Evolutionary conservation across 108 stramenopile species (phyloP), one percentile per base, ranked within the genome.

Genomic region (Discostella stelligeroides): DNA sequence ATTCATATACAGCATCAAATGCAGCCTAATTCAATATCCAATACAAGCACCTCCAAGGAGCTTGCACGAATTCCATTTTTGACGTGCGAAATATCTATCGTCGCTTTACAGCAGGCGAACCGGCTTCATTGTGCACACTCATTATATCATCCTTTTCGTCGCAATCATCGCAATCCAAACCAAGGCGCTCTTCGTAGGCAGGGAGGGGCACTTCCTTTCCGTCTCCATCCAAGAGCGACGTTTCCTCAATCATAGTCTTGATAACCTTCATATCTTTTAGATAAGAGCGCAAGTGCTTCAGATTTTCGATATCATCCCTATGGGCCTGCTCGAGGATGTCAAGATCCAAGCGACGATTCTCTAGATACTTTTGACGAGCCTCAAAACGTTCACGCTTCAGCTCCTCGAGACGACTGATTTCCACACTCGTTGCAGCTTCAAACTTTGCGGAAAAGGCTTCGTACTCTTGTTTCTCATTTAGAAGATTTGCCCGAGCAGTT

Each of bases 291-390:
- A 40, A 58, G 25, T 62, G 55, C 50, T 55, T 72, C 47, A 72
- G 50, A 27, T 57, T 51, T 6, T 60, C 49, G 29, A 71, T 41
- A 38, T 66, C 77, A 23, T 66, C 59, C 37, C 42, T 66, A 13
- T 48, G 59, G 7, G 39, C 48, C 39, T 71, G 46, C 51, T 78
- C 70, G 24, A 78, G 56, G 37, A 64, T 48, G 8, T 58, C 46
- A n/a, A 78, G 69, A 38, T 78, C 65, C 34, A 59, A 45, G 17
- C 64, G 77, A 45, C 77, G 77, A 24, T 71, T 64, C 58, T 78
- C 77, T 24, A 71, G n/a, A 9, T 66, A 45, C 46, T 65, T 40
- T 25, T 68, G 34, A 27, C 76, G 67, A 17, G 49, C 49, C 41
- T 70, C 76, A 24, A 55, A 55, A 56, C 68, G 64, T 49, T 77